Evolutionary conservation across 2,329 filamentous ascomycete species (phyloP).

Genomic region (Botrytis fragariae): DNA sequence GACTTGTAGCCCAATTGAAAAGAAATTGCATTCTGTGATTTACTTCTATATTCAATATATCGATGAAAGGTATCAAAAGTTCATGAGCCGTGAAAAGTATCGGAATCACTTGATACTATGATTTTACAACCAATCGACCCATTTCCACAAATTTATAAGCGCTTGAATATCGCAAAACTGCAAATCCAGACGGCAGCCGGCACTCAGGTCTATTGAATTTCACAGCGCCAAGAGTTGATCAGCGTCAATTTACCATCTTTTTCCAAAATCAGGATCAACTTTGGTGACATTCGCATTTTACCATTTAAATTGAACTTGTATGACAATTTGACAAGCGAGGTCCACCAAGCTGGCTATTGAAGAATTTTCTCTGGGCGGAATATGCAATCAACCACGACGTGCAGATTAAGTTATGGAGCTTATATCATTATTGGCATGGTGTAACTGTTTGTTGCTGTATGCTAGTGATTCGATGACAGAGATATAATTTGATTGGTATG

Average conservation of each 20-base stretch:
- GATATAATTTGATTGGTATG: too few relatives aligned
- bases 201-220: background rate
- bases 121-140: background rate
- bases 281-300: too few relatives aligned
- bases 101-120: background rate
- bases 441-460: background rate
- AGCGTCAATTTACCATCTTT: background rate
- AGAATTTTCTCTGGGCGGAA: background rate
- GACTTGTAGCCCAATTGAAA: background rate
- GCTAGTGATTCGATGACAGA: background rate
- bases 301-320: background rate
- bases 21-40: background rate
- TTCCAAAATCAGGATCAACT: background rate
- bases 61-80: background rate
- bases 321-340: too few relatives aligned
- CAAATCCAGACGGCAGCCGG: background rate
- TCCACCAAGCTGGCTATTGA: background rate
- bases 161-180: background rate
- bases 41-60: accelerated
- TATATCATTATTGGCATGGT: background rate
- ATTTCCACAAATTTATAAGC: background rate
- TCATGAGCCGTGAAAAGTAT: background rate
- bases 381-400: background rate
- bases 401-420: background rate
- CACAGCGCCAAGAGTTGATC: background rate